phyloP scores from a whole-genome alignment of 2,329 filamentous ascomycete species.

The Calonectria leucothoes region DNA sequence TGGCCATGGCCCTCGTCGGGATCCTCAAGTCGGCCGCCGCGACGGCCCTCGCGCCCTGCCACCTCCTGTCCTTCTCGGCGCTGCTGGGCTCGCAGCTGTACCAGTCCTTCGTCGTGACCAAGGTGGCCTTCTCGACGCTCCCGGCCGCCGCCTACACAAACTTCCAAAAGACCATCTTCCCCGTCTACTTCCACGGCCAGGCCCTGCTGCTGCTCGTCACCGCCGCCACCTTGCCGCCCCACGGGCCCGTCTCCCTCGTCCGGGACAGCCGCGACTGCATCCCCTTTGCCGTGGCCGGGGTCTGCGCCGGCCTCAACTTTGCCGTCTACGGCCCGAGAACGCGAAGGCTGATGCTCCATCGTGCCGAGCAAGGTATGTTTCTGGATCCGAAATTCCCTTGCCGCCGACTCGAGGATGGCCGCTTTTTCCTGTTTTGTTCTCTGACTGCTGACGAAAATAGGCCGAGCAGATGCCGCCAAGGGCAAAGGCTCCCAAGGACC shows the following conservation, averaged over 20 bases:
- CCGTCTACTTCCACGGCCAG: slow-evolving; percentile 54
- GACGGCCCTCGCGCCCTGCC: slow-evolving; percentile 46
- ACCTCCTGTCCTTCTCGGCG: slow-evolving; percentile 53
- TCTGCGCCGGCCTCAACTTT: slow-evolving; percentile 48
- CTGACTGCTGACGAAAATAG: slow-evolving; percentile 12
- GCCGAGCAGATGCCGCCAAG: slow-evolving; percentile 22
- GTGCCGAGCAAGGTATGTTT: slow-evolving; percentile 37
- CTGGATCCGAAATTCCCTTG: neutral
- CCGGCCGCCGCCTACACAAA: slow-evolving; percentile 50
- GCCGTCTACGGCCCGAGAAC: slow-evolving; percentile 52
- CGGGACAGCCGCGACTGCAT: slow-evolving; percentile 46
- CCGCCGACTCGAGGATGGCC: too few relatives aligned
- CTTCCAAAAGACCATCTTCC: slow-evolving; percentile 55
- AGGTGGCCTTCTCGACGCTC: slow-evolving; percentile 47
- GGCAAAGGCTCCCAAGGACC: slow-evolving; percentile 16
- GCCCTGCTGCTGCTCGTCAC: slow-evolving; percentile 48
- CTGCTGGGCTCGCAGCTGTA: slow-evolving; percentile 55
- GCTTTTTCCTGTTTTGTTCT: too few relatives aligned
- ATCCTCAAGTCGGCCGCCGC: slow-evolving; percentile 17
- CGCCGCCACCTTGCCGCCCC: slow-evolving; percentile 47
- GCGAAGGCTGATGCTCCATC: slow-evolving; percentile 39
- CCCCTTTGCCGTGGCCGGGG: slow-evolving; percentile 47
- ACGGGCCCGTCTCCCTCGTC: slow-evolving; percentile 44
- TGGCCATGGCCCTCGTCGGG: slow-evolving; percentile 29
- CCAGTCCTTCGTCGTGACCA: slow-evolving; percentile 53